phyloP scores from a whole-genome alignment of 345 rosid species.

The Lepidium sativum region DNA sequence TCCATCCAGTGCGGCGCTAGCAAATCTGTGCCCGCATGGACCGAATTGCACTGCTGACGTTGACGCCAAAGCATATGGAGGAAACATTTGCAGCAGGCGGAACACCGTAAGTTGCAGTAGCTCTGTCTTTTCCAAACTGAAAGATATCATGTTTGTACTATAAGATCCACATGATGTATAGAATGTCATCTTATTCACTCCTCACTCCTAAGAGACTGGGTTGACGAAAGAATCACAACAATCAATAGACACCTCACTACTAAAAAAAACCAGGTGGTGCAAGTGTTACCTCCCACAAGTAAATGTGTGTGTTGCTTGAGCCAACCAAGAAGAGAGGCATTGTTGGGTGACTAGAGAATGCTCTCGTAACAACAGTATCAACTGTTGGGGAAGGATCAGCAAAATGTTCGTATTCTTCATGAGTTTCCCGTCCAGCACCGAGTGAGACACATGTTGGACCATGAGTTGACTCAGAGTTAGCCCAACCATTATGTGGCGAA shows the following conservation, averaged over 20 bases:
- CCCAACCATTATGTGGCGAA: slow-evolving; percentile 91
- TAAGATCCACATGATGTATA: slow-evolving; percentile 17
- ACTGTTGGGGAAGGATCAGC: slow-evolving; percentile 66
- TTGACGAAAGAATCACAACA: background rate
- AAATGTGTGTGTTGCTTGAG: slow-evolving; percentile 81
- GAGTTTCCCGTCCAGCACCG: slow-evolving; percentile 73
- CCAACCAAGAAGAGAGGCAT: slow-evolving; percentile 90
- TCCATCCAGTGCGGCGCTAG: slow-evolving; percentile 82
- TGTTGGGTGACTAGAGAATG: slow-evolving; percentile 84
- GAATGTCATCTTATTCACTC: background rate
- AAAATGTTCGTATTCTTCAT: slow-evolving; percentile 61
- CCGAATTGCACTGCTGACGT: slow-evolving; percentile 77
- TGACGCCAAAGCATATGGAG: slow-evolving; percentile 86
- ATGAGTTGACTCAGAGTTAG: slow-evolving; percentile 66
- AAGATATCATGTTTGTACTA: slow-evolving; percentile 19
- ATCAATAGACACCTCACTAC: background rate
- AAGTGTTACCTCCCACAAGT: slow-evolving; percentile 81
- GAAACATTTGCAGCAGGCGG: slow-evolving; percentile 77
- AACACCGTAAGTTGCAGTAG: slow-evolving; percentile 88
- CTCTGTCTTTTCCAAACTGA: slow-evolving; percentile 78
- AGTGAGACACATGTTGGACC: slow-evolving; percentile 67
- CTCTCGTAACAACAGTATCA: slow-evolving; percentile 60
- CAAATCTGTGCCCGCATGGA: slow-evolving; percentile 85
- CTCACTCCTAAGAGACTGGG: background rate
- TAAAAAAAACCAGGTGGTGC: background rate